These are phyloP conservation scores for Dentipellis fragilis DNA, from an alignment of 768 basidiomycete species.

Conservation along the genomic window DNA sequence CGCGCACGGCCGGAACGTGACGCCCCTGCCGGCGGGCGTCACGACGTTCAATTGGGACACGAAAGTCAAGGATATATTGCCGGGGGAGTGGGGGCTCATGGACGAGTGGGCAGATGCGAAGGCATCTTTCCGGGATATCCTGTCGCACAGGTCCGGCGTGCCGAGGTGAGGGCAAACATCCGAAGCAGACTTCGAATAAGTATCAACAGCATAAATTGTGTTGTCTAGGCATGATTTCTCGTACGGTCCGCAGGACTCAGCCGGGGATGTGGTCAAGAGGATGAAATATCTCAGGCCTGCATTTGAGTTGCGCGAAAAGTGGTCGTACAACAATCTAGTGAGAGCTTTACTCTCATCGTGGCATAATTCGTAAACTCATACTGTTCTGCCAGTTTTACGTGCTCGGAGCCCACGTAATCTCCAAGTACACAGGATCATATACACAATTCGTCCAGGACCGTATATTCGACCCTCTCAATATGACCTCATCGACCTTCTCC, in stretches of 20 bases:
- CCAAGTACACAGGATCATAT: constrained; percentile 24
- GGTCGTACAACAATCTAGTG: constrained; percentile 31
- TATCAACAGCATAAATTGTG: constrained; percentile 15
- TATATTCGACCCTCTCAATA: constrained; percentile 29
- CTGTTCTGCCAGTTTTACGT: constrained; percentile 28
- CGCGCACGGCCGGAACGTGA: constrained; percentile 23
- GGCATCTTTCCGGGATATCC: constrained; percentile 26
- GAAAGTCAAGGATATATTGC: constrained; percentile 25
- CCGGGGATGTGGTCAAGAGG: constrained; percentile 7
- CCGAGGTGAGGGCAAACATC: constrained; percentile 1
- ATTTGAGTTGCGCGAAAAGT: constrained; percentile 28
- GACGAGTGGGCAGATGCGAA: constrained; percentile 30
- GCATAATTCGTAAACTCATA: background rate
- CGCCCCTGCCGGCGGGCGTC: constrained; percentile 23
- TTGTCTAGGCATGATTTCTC: constrained; percentile 2
- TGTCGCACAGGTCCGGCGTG: constrained; percentile 32
- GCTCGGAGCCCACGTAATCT: constrained; percentile 24
- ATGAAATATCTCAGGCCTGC: constrained; percentile 23
- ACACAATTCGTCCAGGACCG: constrained; percentile 31
- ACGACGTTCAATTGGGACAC: constrained; percentile 27
- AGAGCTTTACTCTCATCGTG: background rate
- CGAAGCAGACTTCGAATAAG: no score
- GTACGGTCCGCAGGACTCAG: background rate
- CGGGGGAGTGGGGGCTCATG: constrained; percentile 28
- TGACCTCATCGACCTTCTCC: constrained; percentile 31